These are phyloP conservation scores for Medicago lupulina DNA, from an alignment of 306 rosid genomes.

Conservation along the genomic window DNA sequence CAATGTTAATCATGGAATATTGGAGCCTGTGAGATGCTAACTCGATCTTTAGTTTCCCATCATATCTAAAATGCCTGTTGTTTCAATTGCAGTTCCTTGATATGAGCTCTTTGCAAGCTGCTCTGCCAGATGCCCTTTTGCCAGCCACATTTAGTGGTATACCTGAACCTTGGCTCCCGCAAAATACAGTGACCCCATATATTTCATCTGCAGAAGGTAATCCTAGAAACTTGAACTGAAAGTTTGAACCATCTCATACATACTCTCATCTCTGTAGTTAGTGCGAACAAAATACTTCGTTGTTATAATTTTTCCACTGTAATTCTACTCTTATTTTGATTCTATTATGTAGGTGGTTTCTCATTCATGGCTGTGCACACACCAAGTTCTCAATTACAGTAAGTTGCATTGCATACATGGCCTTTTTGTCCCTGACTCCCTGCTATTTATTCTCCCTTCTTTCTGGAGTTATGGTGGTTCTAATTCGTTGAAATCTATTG, in stretches of 20 bases:
- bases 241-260: constrained; percentile 23
- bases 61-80: constrained; percentile 24
- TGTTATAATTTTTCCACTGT: not conserved
- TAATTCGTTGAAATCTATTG: not conserved
- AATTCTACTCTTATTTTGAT: constrained; percentile 37
- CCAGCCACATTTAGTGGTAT: constrained; percentile 63
- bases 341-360: constrained; percentile 65
- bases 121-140: constrained; percentile 70
- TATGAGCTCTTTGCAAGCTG: constrained; percentile 73
- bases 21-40: constrained; percentile 18
- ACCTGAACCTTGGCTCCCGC: constrained; percentile 80
- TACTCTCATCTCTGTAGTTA: not conserved
- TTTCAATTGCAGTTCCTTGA: constrained; percentile 70
- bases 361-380: constrained; percentile 68
- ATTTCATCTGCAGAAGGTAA: constrained; percentile 70
- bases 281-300: constrained; percentile 4
- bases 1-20: constrained; percentile 12
- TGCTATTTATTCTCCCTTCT: not conserved
- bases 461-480: not conserved
- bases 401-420: constrained; percentile 48
- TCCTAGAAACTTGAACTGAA: constrained; percentile 32
- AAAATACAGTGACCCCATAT: constrained; percentile 55
- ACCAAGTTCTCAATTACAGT: constrained; percentile 70
- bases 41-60: not conserved
- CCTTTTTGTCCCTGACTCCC: not conserved